phyloP scores from a whole-genome alignment of 1,284 basidiomycete genomes.

The Irpex sp. region DNA sequence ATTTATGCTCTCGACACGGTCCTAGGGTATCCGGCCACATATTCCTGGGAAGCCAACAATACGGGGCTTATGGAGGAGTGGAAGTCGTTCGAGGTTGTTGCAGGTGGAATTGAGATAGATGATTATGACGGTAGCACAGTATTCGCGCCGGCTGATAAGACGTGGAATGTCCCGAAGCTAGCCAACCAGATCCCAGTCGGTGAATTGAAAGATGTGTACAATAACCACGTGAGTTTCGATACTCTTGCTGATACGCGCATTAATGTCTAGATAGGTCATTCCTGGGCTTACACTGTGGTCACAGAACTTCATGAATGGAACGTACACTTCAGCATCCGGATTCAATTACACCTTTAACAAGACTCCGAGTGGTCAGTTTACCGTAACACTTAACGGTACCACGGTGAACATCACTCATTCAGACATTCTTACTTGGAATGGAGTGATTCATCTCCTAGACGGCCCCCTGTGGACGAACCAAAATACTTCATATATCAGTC shows the following conservation, averaged over 20 bases:
- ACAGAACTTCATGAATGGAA: neutral
- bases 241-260: neutral
- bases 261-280: slow-evolving; percentile 4
- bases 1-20: neutral
- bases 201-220: neutral
- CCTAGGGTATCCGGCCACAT: neutral
- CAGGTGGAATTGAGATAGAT: neutral
- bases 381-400: slow-evolving; percentile 5
- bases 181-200: neutral
- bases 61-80: neutral
- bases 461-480: neutral
- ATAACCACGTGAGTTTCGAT: neutral
- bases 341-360: slow-evolving; percentile 1
- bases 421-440: slow-evolving; percentile 5
- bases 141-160: neutral
- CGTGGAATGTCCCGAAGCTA: neutral
- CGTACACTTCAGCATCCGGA: slow-evolving; percentile 1
- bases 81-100: neutral
- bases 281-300: slow-evolving; percentile 1
- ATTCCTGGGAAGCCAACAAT: neutral
- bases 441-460: slow-evolving; percentile 9
- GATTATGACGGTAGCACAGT: neutral
- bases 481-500: neutral
- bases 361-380: neutral
- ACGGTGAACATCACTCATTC: slow-evolving; percentile 5